Evolutionary conservation across 176 grass and related monocot species (phyloP), one percentile per base, ranked within the genome.

Genomic region (Carex littledalei): DNA sequence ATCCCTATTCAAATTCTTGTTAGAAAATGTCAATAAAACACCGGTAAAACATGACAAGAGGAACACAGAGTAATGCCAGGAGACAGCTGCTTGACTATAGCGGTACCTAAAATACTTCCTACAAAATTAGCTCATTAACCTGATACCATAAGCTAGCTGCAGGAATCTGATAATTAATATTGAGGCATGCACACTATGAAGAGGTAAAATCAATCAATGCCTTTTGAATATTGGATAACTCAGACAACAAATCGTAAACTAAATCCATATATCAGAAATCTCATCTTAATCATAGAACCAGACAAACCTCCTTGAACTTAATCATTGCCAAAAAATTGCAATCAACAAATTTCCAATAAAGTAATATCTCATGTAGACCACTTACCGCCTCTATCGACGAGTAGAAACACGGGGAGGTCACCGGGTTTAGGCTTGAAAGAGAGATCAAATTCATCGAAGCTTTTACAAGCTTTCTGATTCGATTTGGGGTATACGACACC

Each of bases 371-470:
- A 32, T 78, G 6, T 58, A 32, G 22, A 50, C 41, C n/a, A 83
- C 59, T 84, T 84, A 97, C 94, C 88, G 86, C 94, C 94, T 67
- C 94, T 88, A 77, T 97, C 91, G 47, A 97, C 49, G 64, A 97
- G 86, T 12, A 94, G 84, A 84, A 97, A 92, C 24, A 66, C 91
- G 10, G 94, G 90, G 2, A 91, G 72, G 1, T 79, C 90, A 11
- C 94, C 94, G 1, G 91, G 79, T 84, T 86, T 65, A 54, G 91
- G 60, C 77, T 90, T 92, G 88, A 97, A 97, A 59, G 86, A 88
- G 71, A 89, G 58, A 45, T 45, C 85, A 87, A 86, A 90, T 3
- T 87, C 91, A 53, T 88, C 89, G 59, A 94, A 97, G 85, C 85
- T 84, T 60, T 90, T 88, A 84, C 94, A 97, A 18, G 85, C 91